A percentile compares a stretch with the other conserved stretches of the same genome.
Conservation (phyloP, 2,329 filamentous ascomycete genomes). For the Colletotrichum tabaci region DNA sequence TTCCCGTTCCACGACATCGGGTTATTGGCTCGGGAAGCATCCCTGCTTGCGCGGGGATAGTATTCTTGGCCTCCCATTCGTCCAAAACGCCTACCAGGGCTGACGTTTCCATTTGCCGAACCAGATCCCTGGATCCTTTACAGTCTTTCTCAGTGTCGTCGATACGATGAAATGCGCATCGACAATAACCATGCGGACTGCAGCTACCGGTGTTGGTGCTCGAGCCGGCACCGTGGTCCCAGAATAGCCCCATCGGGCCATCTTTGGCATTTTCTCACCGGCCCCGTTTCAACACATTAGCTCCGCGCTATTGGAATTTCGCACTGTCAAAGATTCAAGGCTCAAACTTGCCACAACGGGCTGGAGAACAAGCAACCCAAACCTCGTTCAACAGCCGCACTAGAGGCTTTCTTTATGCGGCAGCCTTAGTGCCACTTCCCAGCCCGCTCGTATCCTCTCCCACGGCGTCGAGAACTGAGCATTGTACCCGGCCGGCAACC, state of each 20-base stretch:
- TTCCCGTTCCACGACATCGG: background rate
- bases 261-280: background rate
- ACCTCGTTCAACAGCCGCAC: slow-evolving; percentile 4
- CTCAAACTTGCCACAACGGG: slow-evolving; percentile 27
- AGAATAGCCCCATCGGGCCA: slow-evolving; percentile 23
- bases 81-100: background rate
- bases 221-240: slow-evolving; percentile 14
- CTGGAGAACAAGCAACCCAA: slow-evolving; percentile 12
- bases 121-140: slow-evolving; percentile 12
- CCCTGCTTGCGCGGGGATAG: slow-evolving; percentile 5
- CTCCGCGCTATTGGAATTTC: slow-evolving; percentile 10
- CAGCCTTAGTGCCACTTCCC: background rate
- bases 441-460: background rate
- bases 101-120: slow-evolving; percentile 9
- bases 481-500: background rate
- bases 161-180: background rate
- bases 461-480: background rate
- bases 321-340: slow-evolving; percentile 18
- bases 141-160: background rate
- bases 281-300: slow-evolving; percentile 21
- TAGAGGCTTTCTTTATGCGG: background rate
- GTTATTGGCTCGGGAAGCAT: slow-evolving; percentile 10
- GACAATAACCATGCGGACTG: background rate
- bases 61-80: background rate
- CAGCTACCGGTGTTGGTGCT: slow-evolving; percentile 23